Evolutionary conservation across 495 filamentous ascomycete genomes (phyloP), one percentile per base, ranked within the genome.

Genomic region (Aspergillus taichungensis): DNA sequence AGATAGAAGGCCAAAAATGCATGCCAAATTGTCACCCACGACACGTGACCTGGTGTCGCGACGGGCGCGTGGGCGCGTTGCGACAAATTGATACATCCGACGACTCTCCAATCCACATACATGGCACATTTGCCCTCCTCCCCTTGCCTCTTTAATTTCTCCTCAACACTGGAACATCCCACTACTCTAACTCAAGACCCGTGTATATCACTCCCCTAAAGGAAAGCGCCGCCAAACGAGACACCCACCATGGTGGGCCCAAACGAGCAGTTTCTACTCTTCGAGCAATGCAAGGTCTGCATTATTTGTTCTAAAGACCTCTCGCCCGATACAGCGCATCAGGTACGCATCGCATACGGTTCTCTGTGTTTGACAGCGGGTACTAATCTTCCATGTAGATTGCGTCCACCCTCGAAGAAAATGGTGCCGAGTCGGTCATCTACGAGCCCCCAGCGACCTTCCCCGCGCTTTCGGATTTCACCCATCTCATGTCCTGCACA

Each of bases 401-500:
- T 29, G 67, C 67, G 34, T 60, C 64, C 10, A 54, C 59, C 0
- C 43, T 74, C 33, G 62, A 63, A 52, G 60, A 73, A 50, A 66
- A 81, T 66, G 81, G 77, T 49, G 84, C 75, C 46, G 61, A 74
- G 28, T 54, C 62, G 2, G 54, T 62, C 13, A 67, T 72, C 18
- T 67, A 76, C 38, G 59, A 76, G 31, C 59, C 67, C 1, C 58
- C 61, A 13, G 60, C 61, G 8, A 52, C 69, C 44, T 57, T 70
- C 52, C 71, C 82, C 6, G 69, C 75, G n/a, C 57, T 86, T 4
- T 54, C 64, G 32, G 58, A 78, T 40, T 74, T 83, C 43, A 94
- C 84, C 9, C 88, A 96, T 58, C 83, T 99, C 52, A 76, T 99
- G 50, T 82, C 88, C 34, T 75, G 75, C 37, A 88, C 85, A 3